Evolutionary conservation across 805 yeast species (phyloP).

Genomic region (Candida caryicola): DNA sequence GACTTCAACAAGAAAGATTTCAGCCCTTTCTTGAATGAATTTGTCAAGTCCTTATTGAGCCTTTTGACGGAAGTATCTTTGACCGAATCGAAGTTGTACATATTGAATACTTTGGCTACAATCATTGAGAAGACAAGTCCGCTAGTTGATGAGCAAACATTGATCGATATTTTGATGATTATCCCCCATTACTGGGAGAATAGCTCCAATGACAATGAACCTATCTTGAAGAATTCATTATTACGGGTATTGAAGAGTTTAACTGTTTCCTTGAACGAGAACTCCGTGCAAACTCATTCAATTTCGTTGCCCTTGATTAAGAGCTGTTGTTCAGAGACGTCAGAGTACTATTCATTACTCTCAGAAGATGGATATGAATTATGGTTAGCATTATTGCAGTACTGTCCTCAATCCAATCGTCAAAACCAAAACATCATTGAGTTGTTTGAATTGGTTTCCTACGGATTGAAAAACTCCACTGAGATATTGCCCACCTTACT

Average conservation of each 20-base stretch:
- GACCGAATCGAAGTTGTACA: conserved; percentile 74
- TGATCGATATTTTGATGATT: conserved; percentile 48
- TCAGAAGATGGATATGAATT: conserved; percentile 86
- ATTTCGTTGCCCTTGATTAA: conserved; percentile 65
- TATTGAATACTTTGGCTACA: conserved; percentile 64
- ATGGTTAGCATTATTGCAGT: conserved; percentile 70
- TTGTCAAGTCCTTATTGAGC: conserved; percentile 47
- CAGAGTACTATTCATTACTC: conserved; percentile 48
- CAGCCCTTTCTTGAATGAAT: conserved; percentile 57
- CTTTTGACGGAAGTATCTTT: conserved; percentile 50
- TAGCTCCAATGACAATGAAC: conserved; percentile 21
- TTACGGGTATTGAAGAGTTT: conserved; percentile 57
- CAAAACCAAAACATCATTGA: conserved; percentile 41
- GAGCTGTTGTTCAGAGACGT: conserved; percentile 54
- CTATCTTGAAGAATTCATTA: conserved; percentile 38
- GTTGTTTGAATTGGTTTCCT: conserved; percentile 50
- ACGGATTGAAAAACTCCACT: conserved; percentile 66
- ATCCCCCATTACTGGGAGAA: conserved; percentile 83
- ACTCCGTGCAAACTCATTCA: conserved; percentile 47
- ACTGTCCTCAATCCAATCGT: conserved; percentile 43
- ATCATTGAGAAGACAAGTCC: conserved; percentile 67
- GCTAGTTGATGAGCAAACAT: conserved; percentile 48
- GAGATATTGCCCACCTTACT: conserved; percentile 67
- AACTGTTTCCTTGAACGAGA: conserved; percentile 52
- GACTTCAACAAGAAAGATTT: conserved; percentile 72